A percentile compares a stretch with the other conserved stretches of the same genome.
Conservation (phyloP, 2,329 filamentous ascomycete species). For the Peltaster fructicola region DNA sequence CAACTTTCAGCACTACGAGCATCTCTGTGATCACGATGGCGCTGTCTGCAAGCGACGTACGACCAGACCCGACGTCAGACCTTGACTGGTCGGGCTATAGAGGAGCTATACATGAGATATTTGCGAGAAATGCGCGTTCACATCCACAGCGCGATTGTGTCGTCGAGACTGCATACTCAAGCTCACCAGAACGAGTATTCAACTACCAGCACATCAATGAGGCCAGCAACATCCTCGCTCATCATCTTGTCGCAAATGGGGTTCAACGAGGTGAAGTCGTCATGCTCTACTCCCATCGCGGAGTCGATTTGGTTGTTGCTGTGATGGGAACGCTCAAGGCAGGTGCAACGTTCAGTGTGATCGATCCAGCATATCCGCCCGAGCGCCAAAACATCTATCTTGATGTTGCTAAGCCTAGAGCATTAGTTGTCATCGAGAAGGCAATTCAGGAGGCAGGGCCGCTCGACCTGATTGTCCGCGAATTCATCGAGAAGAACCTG, state of each 20-base stretch:
- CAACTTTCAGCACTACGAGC: too few relatives aligned
- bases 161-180: slow-evolving; percentile 42
- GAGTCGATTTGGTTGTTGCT: slow-evolving; percentile 58
- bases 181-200: slow-evolving; percentile 34
- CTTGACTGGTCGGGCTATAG: slow-evolving; percentile 49
- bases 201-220: slow-evolving; percentile 79
- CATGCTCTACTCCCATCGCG: slow-evolving; percentile 77
- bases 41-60: slow-evolving; percentile 12
- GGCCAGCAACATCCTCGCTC: slow-evolving; percentile 61
- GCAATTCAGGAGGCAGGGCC: slow-evolving; percentile 52
- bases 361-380: slow-evolving; percentile 71
- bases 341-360: slow-evolving; percentile 42
- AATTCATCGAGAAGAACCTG: slow-evolving; percentile 57
- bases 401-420: slow-evolving; percentile 57
- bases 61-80: slow-evolving; percentile 48
- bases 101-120: slow-evolving; percentile 54
- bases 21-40: slow-evolving; percentile 16
- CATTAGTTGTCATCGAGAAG: slow-evolving; percentile 55
- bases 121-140: slow-evolving; percentile 45
- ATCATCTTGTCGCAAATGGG: slow-evolving; percentile 59
- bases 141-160: slow-evolving; percentile 54
- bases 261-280: slow-evolving; percentile 69
- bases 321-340: slow-evolving; percentile 57
- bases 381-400: slow-evolving; percentile 69
- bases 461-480: slow-evolving; percentile 40